Percentiles rank a stretch among this genome's conserved stretches.
Evolutionary conservation across 129 eudicot species (phyloP).

Genomic region (Cynara cardunculus): DNA sequence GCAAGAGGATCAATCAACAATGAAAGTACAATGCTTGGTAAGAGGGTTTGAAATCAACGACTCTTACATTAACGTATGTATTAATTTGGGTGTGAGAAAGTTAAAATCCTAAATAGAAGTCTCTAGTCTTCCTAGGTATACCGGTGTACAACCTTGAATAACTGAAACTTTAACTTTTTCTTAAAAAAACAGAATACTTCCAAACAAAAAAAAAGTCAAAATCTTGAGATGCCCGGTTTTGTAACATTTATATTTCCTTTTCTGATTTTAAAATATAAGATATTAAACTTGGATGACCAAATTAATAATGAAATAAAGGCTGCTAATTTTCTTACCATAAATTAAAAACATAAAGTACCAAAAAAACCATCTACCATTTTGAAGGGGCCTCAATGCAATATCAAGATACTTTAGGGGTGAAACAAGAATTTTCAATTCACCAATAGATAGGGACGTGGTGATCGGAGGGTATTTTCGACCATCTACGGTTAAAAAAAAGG

Average conservation of each 20-base stretch:
- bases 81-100: background rate
- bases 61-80: background rate
- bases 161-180: background rate
- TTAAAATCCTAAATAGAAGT: background rate
- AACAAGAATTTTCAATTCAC: background rate
- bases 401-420: constrained; percentile 1
- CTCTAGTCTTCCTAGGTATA: background rate
- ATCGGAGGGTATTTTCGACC: constrained; percentile 16
- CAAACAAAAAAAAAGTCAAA: background rate
- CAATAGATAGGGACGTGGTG: background rate
- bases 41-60: background rate
- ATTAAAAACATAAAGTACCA: background rate
- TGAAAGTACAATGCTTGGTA: background rate
- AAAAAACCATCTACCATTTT: background rate
- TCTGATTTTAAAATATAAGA: background rate
- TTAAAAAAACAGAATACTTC: background rate
- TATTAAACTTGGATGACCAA: background rate
- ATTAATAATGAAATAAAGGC: background rate
- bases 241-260: background rate
- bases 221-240: too few species aligned
- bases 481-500: background rate
- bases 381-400: background rate
- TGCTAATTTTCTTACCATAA: background rate
- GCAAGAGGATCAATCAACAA: background rate
- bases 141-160: background rate